A percentile compares a stretch with the other conserved stretches of the same genome.
phyloP scores from a whole-genome alignment of 306 rosid species.

The Rosa multiflora region DNA sequence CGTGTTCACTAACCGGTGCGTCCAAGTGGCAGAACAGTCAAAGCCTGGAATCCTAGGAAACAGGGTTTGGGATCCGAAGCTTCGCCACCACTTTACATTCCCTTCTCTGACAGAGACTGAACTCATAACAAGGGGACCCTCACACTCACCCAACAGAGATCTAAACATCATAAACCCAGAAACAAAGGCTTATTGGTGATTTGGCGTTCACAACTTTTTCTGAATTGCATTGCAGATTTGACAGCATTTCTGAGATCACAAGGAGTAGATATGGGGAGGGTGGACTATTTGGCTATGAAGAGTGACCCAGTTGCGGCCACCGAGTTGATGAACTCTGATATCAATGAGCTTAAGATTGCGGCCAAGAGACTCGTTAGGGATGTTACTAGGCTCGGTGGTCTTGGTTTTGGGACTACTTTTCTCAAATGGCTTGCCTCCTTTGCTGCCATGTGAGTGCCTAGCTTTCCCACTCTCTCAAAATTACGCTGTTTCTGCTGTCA shows the following conservation, averaged over 20 bases:
- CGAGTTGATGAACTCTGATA: conserved; percentile 41
- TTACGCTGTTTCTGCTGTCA: neutral
- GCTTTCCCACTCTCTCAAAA: neutral
- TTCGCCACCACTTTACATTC: conserved; percentile 21
- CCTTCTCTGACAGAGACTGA: neutral
- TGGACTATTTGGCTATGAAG: conserved; percentile 41
- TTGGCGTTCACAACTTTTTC: neutral
- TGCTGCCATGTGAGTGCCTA: conserved; percentile 49
- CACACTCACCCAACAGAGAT: neutral
- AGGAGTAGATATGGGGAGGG: conserved; percentile 44
- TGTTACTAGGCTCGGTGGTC: conserved; percentile 50
- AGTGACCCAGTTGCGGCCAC: conserved; percentile 32
- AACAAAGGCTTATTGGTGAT: neutral
- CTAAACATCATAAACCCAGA: neutral
- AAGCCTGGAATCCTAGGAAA: neutral
- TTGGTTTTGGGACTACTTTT: conserved; percentile 44
- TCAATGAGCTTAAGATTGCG: conserved; percentile 45
- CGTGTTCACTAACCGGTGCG: neutral
- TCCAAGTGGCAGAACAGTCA: conserved; percentile 9
- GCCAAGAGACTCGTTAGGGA: conserved; percentile 42
- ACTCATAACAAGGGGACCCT: conserved; percentile 8
- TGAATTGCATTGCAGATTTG: neutral
- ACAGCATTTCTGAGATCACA: neutral
- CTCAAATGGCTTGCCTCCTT: conserved; percentile 63
- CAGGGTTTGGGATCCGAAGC: conserved; percentile 38